Conservation (phyloP, 2,329 filamentous ascomycete genomes). For the Penicillium griseofulvum region DNA sequence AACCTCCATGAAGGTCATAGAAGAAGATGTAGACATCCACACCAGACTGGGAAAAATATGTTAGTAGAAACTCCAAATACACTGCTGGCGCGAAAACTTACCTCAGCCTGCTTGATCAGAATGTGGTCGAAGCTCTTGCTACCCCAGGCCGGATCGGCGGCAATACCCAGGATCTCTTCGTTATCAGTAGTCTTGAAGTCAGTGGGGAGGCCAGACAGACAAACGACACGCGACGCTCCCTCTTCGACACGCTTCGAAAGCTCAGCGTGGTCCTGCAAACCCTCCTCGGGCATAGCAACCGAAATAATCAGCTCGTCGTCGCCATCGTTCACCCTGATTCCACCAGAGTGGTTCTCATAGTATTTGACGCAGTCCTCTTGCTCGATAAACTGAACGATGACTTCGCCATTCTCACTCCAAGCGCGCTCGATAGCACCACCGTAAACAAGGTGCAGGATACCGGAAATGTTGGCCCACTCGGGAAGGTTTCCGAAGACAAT, state of each 20-base stretch:
- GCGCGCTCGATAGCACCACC: slow-evolving; percentile 40
- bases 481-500: slow-evolving; percentile 41
- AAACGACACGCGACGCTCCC: slow-evolving; percentile 5
- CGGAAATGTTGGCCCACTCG: slow-evolving; percentile 26
- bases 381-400: slow-evolving; percentile 38
- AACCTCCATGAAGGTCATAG: slow-evolving; percentile 8
- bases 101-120: slow-evolving; percentile 1
- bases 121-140: neutral
- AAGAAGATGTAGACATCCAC: slow-evolving; percentile 9
- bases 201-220: neutral
- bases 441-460: slow-evolving; percentile 39
- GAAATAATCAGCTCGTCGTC: slow-evolving; percentile 38
- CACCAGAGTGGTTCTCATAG: slow-evolving; percentile 36
- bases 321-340: slow-evolving; percentile 31
- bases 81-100: neutral
- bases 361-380: slow-evolving; percentile 36
- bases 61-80: neutral
- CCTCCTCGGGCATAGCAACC: slow-evolving; percentile 22
- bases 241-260: neutral
- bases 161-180: neutral
- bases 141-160: neutral
- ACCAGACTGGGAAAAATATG: neutral
- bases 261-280: slow-evolving; percentile 36
- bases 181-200: neutral
- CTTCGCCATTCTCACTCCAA: slow-evolving; percentile 23